phyloP scores from a whole-genome alignment of 257 asterid species.

The Nyctanthes arbortristis region DNA sequence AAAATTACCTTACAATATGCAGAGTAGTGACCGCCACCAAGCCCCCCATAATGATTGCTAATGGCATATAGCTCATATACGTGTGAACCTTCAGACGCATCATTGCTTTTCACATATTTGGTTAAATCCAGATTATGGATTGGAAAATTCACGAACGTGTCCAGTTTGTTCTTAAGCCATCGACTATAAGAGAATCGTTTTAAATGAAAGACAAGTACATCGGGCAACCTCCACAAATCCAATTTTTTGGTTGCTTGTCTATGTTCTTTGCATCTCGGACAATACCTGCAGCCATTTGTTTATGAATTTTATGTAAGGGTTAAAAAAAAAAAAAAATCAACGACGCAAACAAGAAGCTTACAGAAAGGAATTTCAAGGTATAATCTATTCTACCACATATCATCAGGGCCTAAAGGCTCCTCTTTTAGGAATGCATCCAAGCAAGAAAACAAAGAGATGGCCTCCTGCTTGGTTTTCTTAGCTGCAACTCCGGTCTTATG shows the following conservation, averaged over 20 bases:
- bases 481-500: constrained; percentile 72
- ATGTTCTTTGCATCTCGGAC: constrained; percentile 92
- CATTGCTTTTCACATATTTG: constrained; percentile 70
- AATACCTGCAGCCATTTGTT: constrained; percentile 62
- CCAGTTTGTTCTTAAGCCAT: constrained; percentile 93
- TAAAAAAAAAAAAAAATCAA: constrained; percentile 13
- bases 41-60: constrained; percentile 97
- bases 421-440: constrained; percentile 91
- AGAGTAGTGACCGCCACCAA: constrained; percentile 95
- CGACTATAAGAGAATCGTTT: constrained; percentile 88
- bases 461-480: constrained; percentile 86
- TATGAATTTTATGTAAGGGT: constrained; percentile 10
- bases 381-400: constrained; percentile 72
- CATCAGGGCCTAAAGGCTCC: constrained; percentile 98
- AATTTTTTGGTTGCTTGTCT: constrained; percentile 93
- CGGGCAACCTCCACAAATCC: constrained; percentile 94
- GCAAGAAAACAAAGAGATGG: constrained; percentile 89
- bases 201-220: constrained; percentile 82
- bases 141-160: constrained; percentile 88
- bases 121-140: constrained; percentile 73
- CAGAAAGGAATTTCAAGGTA: constrained; percentile 9
- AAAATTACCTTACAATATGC: constrained; percentile 88
- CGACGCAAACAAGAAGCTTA: constrained; percentile 2
- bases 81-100: constrained; percentile 59
- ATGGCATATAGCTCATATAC: constrained; percentile 84